A percentile compares a stretch with the other conserved stretches of the same genome.
These are phyloP conservation scores for Tuber calosporum DNA, from an alignment of 495 filamentous ascomycete species.

Conservation along the genomic window DNA sequence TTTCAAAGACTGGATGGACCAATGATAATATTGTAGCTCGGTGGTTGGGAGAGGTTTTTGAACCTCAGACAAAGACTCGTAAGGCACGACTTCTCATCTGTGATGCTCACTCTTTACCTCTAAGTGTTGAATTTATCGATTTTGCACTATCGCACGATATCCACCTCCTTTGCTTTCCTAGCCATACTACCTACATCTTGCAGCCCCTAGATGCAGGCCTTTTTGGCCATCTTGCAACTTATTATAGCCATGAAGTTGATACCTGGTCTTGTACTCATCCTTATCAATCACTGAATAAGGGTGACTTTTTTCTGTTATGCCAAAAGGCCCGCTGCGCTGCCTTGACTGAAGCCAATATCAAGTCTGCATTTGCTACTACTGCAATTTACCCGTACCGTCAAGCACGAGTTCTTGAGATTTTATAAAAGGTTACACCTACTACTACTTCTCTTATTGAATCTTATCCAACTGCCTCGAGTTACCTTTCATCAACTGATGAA, in stretches of 20 bases:
- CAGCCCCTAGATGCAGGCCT: conserved; percentile 6
- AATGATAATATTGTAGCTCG: conserved; percentile 4
- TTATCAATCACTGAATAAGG: conserved; percentile 3
- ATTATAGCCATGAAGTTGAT: conserved; percentile 16
- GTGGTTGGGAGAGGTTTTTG: conserved; percentile 18
- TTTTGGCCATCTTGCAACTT: conserved; percentile 5
- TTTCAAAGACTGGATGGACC: background rate
- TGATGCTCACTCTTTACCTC: conserved; percentile 18
- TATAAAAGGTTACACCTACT: background rate
- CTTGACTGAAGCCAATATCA: conserved; percentile 17
- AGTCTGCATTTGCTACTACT: conserved; percentile 9
- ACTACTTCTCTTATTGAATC: background rate
- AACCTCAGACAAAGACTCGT: background rate
- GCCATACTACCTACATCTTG: conserved; percentile 14
- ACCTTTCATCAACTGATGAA: accelerated
- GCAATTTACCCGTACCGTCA: background rate
- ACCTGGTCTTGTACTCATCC: conserved; percentile 4
- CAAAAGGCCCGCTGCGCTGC: background rate
- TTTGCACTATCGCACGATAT: conserved; percentile 13
- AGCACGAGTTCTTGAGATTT: background rate
- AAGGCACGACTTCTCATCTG: conserved; percentile 11
- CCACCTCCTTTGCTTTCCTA: conserved; percentile 10
- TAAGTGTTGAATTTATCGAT: conserved; percentile 7
- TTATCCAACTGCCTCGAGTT: background rate
- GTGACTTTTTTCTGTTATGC: conserved; percentile 13